Percentiles rank a stretch among this genome's conserved stretches.
Conservation (phyloP, 2,329 filamentous ascomycete genomes). For the Fusarium staphyleae region DNA sequence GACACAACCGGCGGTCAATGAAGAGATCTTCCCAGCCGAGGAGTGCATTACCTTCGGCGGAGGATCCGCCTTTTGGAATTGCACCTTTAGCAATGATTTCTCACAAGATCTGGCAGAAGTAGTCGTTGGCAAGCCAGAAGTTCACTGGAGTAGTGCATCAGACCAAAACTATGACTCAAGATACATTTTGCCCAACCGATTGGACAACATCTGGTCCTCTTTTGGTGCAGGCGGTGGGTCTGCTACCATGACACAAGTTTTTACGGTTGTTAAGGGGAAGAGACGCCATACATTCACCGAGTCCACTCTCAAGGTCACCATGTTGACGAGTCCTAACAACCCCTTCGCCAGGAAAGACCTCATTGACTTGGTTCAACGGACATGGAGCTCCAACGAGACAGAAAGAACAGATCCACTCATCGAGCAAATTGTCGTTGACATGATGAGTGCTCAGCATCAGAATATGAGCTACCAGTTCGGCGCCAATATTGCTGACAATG, state of each 20-base stretch:
- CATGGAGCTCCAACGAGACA: constrained; percentile 17
- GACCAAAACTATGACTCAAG: constrained; percentile 3
- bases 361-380: constrained; percentile 6
- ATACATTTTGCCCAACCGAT: constrained; percentile 18
- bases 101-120: neutral
- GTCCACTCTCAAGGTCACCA: constrained; percentile 9
- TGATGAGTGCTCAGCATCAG: constrained; percentile 16
- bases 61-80: constrained; percentile 18
- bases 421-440: constrained; percentile 2
- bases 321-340: constrained; percentile 4
- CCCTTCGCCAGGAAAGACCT: constrained; percentile 7
- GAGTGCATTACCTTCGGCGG: neutral
- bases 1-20: rapidly evolving
- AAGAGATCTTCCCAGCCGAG: neutral
- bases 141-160: constrained; percentile 22
- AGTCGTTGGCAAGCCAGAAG: constrained; percentile 13
- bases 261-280: constrained; percentile 20
- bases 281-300: constrained; percentile 20
- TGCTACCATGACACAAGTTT: constrained; percentile 23
- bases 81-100: constrained; percentile 18
- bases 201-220: constrained; percentile 29
- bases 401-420: constrained; percentile 2
- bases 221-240: constrained; percentile 23
- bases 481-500: neutral
- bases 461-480: constrained; percentile 18